A percentile compares a stretch with the other conserved stretches of the same genome.
Evolutionary conservation across 805 yeast species (phyloP).

Genomic region (Saccharomycopsis amapae): DNA sequence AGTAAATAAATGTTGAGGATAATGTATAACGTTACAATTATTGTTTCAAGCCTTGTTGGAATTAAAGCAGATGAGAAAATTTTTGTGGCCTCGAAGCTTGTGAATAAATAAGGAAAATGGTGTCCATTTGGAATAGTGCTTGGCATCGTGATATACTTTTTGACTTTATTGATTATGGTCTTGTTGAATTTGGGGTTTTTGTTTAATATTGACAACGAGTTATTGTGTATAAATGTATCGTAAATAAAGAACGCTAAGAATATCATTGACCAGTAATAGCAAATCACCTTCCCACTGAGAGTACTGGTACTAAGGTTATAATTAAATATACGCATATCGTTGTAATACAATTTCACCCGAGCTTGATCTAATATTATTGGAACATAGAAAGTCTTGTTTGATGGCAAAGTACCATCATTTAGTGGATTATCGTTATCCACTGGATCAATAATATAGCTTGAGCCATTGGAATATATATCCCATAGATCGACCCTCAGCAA

Average conservation of each 20-base stretch:
- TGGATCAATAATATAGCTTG: conserved; percentile 3
- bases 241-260: conserved; percentile 1
- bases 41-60: conserved; percentile 35
- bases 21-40: conserved; percentile 30
- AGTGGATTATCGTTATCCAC: neutral
- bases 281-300: neutral
- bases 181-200: conserved; percentile 48
- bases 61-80: conserved; percentile 16
- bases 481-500: neutral
- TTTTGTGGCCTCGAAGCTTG: neutral
- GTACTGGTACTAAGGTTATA: neutral
- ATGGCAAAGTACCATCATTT: neutral
- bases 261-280: conserved; percentile 4
- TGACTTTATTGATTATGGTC: conserved; percentile 1
- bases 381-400: neutral
- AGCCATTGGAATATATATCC: neutral
- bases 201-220: conserved; percentile 30
- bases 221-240: neutral
- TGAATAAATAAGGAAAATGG: conserved; percentile 11
- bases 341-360: neutral
- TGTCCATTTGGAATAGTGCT: conserved; percentile 12
- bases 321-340: conserved; percentile 1
- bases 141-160: conserved; percentile 3
- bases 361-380: neutral
- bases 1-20: conserved; percentile 28